Conservation (phyloP, 768 basidiomycete genomes). For the Coprinopsis strossmayeri region DNA sequence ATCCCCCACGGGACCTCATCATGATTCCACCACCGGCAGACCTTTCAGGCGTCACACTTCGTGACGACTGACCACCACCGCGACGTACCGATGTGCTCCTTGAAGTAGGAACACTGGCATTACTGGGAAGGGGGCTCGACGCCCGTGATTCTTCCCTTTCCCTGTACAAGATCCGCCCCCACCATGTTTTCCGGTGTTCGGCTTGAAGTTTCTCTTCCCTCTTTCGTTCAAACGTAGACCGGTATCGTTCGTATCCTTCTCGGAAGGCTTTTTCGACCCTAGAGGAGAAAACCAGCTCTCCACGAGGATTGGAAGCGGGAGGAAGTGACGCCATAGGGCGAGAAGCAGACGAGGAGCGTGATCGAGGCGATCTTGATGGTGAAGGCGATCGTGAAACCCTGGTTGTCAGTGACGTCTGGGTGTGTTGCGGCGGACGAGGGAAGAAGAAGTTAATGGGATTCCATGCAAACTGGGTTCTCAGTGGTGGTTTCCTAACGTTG, state of each 20-base stretch:
- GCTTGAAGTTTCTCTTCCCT: conserved; percentile 56
- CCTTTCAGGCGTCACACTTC: conserved; percentile 32
- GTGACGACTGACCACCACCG: conserved; percentile 20
- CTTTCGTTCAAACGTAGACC: conserved; percentile 77
- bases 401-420: conserved; percentile 19
- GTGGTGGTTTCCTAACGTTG: conserved; percentile 80
- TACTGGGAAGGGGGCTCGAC: conserved; percentile 8
- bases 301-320: conserved; percentile 82
- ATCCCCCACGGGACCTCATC: conserved; percentile 18
- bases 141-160: conserved; percentile 20
- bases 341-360: conserved; percentile 33
- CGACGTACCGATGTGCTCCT: conserved; percentile 19
- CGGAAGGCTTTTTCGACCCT: conserved; percentile 77
- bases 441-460: conserved; percentile 58
- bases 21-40: conserved; percentile 18
- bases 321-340: conserved; percentile 77
- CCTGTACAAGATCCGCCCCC: conserved; percentile 20
- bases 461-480: conserved; percentile 51
- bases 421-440: conserved; percentile 29
- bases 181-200: conserved; percentile 24
- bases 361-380: conserved; percentile 26
- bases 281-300: conserved; percentile 94
- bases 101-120: conserved; percentile 11
- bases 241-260: conserved; percentile 90
- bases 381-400: conserved; percentile 27